A percentile compares a stretch with the other conserved stretches of the same genome.
Evolutionary conservation across 768 basidiomycete species (phyloP).

Genomic region (Sutorius australiensis): DNA sequence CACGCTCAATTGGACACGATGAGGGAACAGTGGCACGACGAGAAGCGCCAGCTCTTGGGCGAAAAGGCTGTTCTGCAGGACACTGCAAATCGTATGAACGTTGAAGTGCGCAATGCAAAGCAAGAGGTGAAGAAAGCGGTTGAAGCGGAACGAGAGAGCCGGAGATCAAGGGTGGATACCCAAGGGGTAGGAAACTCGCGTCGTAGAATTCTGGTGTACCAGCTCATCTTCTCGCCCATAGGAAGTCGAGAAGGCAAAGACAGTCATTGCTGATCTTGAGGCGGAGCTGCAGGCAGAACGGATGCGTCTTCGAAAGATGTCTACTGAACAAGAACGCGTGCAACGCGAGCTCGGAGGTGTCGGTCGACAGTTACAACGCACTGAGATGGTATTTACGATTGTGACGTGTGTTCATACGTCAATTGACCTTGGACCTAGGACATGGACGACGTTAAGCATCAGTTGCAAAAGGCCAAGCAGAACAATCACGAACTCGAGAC

Average conservation of each 20-base stretch:
- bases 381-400: slow-evolving; percentile 53
- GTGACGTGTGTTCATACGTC: neutral
- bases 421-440: slow-evolving; percentile 45
- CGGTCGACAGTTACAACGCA: slow-evolving; percentile 59
- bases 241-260: slow-evolving; percentile 71
- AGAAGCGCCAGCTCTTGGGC: slow-evolving; percentile 56
- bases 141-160: slow-evolving; percentile 49
- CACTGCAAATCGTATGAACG: slow-evolving; percentile 61
- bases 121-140: slow-evolving; percentile 52
- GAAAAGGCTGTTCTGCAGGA: slow-evolving; percentile 75
- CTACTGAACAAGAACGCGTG: slow-evolving; percentile 57
- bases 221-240: slow-evolving; percentile 25
- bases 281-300: slow-evolving; percentile 69
- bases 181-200: slow-evolving; percentile 45
- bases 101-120: slow-evolving; percentile 54
- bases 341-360: slow-evolving; percentile 66
- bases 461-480: slow-evolving; percentile 65
- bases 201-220: neutral
- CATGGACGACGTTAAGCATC: slow-evolving; percentile 70
- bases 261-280: slow-evolving; percentile 66
- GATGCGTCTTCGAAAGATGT: slow-evolving; percentile 55
- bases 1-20: slow-evolving; percentile 61
- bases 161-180: slow-evolving; percentile 46
- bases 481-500: slow-evolving; percentile 71
- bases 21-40: slow-evolving; percentile 68